Evolutionary conservation across 345 rosid species (phyloP).

Genomic region (Geranium rotundifolium): DNA sequence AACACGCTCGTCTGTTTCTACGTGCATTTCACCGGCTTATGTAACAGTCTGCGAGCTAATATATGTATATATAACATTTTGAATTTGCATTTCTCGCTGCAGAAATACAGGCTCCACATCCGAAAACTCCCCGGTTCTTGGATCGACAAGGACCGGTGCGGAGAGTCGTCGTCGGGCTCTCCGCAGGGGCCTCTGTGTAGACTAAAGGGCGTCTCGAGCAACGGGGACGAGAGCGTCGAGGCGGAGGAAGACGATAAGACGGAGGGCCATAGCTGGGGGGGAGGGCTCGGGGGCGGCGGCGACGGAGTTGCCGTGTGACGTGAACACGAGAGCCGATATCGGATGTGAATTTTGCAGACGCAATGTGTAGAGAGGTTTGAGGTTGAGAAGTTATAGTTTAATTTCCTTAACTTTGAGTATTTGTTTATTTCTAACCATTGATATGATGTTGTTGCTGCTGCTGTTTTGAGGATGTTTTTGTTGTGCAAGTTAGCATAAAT

Average conservation of each 20-base stretch:
- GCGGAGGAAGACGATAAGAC: conserved; percentile 41
- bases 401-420: background rate
- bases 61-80: background rate
- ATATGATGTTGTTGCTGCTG: background rate
- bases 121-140: conserved; percentile 33
- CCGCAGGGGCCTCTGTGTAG: conserved; percentile 48
- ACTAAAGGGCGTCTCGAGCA: conserved; percentile 26
- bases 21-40: no score
- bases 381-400: no score
- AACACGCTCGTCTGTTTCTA: no score
- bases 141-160: conserved; percentile 21
- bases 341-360: conserved; percentile 8
- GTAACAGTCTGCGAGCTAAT: no score
- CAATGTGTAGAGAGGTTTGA: background rate
- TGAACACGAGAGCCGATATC: background rate
- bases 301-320: background rate
- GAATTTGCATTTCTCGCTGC: conserved; percentile 10
- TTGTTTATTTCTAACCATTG: background rate
- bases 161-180: conserved; percentile 36
- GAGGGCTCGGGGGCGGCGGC: conserved; percentile 4
- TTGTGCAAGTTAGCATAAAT: background rate
- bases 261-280: conserved; percentile 38
- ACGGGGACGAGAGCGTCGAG: conserved; percentile 37
- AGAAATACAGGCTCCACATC: conserved; percentile 73
- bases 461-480: background rate